Base-by-base conservation (phyloP, 768 basidiomycete genomes). In the Cystobasidium tubakii region DNA sequence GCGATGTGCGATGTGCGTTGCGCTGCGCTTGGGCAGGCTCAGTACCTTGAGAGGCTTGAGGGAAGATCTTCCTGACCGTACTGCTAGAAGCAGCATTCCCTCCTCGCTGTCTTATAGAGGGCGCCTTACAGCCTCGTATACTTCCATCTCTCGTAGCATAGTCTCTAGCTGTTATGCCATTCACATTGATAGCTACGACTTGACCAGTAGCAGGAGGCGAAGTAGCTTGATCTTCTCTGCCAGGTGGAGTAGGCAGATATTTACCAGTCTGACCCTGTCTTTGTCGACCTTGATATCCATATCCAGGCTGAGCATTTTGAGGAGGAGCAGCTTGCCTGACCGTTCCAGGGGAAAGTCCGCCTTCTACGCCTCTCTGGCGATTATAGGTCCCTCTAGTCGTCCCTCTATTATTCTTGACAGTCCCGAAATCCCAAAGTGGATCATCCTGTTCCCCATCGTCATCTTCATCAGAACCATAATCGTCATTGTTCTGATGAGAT, bases 401-500 rank as follows among this genome's bases (percentile, higher is more conserved):
- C 80, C 77, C 85, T 82, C 55, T 84, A 82, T 53, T 86, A 78
- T 92, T 88, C 72, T 91, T 89, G 57, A 98, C 89, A 9, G 95
- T 98, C 17, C 95, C 95, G 82, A 97, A 96, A 80, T 98, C 95
- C 95, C 95, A 98, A 39, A 97, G 83, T 76, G 94, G 92, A 25
- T 84, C 84, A 12, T 79, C 75, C 66, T 73, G 63, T 43, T 69
- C 1, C 39, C 21, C 34, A 70, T 62, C 73, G 62, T 60, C 65
- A 57, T 34, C 43, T 71, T 62, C 73, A 74, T 77, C 63, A 74
- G 73, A 15, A 54, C 54, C 53, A 67, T 54, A 46, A 63, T 54
- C 50, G 34, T 66, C 60, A 54, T 34, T 46, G 69, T 69, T 63
- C 73, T 10, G n/a, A n/a, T n/a, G 73, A 70, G 50, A 33, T 50